Conservation (phyloP, 768 basidiomycete genomes). For the Naematelia encephala region DNA sequence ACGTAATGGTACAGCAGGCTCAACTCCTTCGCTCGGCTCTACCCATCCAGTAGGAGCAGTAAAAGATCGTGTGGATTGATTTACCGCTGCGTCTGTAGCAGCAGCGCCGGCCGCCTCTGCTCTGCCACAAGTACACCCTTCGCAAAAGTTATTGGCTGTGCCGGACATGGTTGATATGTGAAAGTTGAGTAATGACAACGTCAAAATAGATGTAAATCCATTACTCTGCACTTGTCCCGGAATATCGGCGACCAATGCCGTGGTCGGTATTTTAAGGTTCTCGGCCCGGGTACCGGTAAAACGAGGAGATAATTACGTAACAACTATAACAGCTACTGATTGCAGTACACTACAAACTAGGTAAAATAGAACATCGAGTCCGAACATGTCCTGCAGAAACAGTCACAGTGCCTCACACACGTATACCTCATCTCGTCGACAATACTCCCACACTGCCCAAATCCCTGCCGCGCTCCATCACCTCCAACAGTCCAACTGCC, state of each 20-base stretch:
- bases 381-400: too few relatives aligned
- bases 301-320: too few relatives aligned
- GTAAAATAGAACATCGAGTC: too few relatives aligned
- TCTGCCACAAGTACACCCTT: constrained; percentile 3
- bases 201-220: neutral
- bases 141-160: neutral
- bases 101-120: neutral
- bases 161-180: neutral
- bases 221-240: neutral
- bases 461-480: constrained; percentile 29
- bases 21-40: constrained; percentile 32
- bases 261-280: too few relatives aligned
- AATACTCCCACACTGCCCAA: constrained; percentile 1
- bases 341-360: too few relatives aligned
- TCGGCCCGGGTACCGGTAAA: too few relatives aligned
- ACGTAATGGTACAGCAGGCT: constrained; percentile 38
- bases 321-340: too few relatives aligned
- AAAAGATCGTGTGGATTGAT: constrained; percentile 18
- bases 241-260: neutral
- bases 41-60: constrained; percentile 31
- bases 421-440: neutral
- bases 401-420: too few relatives aligned
- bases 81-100: neutral
- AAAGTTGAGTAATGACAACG: neutral
- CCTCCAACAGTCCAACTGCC: constrained; percentile 24